These are phyloP conservation scores for Globisporangium acanthophoron DNA, from an alignment of 352 stramenopile species.

Conservation along the genomic window DNA sequence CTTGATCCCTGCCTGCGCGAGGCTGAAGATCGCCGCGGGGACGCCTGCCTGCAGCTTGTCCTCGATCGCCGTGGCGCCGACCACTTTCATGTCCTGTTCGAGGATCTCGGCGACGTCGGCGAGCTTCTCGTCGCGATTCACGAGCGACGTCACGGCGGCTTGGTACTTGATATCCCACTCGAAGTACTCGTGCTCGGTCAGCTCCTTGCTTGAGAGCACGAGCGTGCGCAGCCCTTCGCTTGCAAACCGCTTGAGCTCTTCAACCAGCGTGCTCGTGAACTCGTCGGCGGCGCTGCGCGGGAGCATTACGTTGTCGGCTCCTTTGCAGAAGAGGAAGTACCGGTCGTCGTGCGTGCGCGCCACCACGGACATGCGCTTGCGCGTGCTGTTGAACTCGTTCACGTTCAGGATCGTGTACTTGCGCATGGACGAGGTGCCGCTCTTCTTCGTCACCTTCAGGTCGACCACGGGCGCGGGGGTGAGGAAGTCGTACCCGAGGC, in stretches of 20 bases:
- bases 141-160: slow-evolving; percentile 48
- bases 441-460: slow-evolving; percentile 47
- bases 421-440: slow-evolving; percentile 15
- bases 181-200: slow-evolving; percentile 54
- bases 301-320: slow-evolving; percentile 85
- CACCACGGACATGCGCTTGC: slow-evolving; percentile 98
- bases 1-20: slow-evolving; percentile 89
- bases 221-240: slow-evolving; percentile 82
- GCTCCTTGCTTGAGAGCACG: slow-evolving; percentile 54
- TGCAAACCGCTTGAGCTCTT: slow-evolving; percentile 74
- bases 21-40: slow-evolving; percentile 76
- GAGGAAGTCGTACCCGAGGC: slow-evolving; percentile 80
- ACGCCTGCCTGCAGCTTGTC: slow-evolving; percentile 92
- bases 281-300: slow-evolving; percentile 33
- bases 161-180: slow-evolving; percentile 62
- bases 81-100: slow-evolving; percentile 71
- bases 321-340: slow-evolving; percentile 70
- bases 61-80: slow-evolving; percentile 91
- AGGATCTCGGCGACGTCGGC: slow-evolving; percentile 53
- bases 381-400: slow-evolving; percentile 87
- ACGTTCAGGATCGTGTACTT: slow-evolving; percentile 73
- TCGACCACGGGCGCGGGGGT: slow-evolving; percentile 51
- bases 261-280: slow-evolving; percentile 24
- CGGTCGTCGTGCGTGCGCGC: slow-evolving; percentile 47
- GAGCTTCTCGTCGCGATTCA: slow-evolving; percentile 49